Evolutionary conservation across 495 filamentous ascomycete species (phyloP).

Genomic region (Tuber brumale): DNA sequence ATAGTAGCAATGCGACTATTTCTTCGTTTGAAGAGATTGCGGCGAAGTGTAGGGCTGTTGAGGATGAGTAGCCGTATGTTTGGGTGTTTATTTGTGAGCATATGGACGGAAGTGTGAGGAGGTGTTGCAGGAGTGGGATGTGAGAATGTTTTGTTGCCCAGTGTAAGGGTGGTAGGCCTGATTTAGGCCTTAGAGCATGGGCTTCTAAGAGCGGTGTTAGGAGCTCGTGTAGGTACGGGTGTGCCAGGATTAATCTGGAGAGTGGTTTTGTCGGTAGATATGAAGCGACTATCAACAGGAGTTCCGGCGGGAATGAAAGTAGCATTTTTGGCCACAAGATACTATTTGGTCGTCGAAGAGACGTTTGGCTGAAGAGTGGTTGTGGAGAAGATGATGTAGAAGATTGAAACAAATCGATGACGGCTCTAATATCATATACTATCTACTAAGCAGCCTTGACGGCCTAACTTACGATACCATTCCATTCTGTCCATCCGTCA

Average conservation of each 20-base stretch:
- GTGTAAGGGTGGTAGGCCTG: not conserved
- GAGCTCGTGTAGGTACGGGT: not conserved
- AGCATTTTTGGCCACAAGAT: not conserved
- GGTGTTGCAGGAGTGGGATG: not conserved
- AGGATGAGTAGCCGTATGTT: not conserved
- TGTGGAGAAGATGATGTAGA: not conserved
- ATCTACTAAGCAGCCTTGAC: not conserved
- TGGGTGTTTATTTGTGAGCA: not conserved
- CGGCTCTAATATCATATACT: not conserved
- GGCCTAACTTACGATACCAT: not conserved
- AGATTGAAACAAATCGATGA: not conserved
- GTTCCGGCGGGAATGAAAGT: not conserved
- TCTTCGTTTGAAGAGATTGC: not conserved
- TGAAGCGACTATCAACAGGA: not conserved
- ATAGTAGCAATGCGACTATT: not conserved
- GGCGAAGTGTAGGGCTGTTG: not conserved
- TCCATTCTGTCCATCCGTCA: not conserved
- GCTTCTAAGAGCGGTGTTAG: not conserved
- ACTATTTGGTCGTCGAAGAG: not conserved
- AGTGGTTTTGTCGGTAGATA: not conserved
- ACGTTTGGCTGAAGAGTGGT: not conserved
- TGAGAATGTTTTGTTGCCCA: not conserved
- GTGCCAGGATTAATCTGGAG: not conserved
- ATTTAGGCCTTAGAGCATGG: not conserved
- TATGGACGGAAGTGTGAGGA: not conserved